Evolutionary conservation across 2,329 filamentous ascomycete genomes (phyloP).

Genomic region (Apiospora kogelbergensis): DNA sequence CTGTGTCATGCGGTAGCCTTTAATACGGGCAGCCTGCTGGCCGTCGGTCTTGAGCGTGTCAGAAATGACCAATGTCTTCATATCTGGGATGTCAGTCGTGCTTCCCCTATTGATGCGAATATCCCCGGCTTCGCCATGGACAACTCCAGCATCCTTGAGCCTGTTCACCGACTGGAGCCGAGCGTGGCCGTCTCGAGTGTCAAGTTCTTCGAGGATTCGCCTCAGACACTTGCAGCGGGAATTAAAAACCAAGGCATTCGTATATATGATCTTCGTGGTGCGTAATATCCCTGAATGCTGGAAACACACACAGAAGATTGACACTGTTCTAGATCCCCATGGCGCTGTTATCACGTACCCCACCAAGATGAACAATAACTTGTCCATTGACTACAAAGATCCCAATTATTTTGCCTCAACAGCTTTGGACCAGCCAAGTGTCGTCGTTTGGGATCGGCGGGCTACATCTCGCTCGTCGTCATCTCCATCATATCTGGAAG

Average conservation of each 20-base stretch:
- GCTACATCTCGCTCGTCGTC: conserved; percentile 53
- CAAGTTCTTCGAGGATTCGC: conserved; percentile 77
- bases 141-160: conserved; percentile 51
- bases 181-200: conserved; percentile 79
- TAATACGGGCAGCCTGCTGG: conserved; percentile 69
- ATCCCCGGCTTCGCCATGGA: conserved; percentile 51
- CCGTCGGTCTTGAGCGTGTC: conserved; percentile 77
- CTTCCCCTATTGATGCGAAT: conserved; percentile 48
- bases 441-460: conserved; percentile 78
- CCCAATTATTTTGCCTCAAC: conserved; percentile 85
- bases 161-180: conserved; percentile 59
- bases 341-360: conserved; percentile 58
- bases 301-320: conserved; percentile 14
- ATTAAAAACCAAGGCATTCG: conserved; percentile 74
- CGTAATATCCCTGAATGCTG: conserved; percentile 14
- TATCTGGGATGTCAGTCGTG: conserved; percentile 74
- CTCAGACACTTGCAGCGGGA: conserved; percentile 72
- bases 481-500: conserved; percentile 55
- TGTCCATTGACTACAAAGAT: conserved; percentile 77
- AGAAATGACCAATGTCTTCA: conserved; percentile 81
- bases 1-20: conserved; percentile 82
- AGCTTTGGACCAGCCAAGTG: conserved; percentile 69
- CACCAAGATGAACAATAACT: conserved; percentile 67
- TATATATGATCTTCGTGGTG: conserved; percentile 78
- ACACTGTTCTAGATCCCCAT: conserved; percentile 42